These are phyloP conservation scores for Apiospora kogelbergensis DNA, from an alignment of 2,329 filamentous ascomycete species.

Conservation along the genomic window DNA sequence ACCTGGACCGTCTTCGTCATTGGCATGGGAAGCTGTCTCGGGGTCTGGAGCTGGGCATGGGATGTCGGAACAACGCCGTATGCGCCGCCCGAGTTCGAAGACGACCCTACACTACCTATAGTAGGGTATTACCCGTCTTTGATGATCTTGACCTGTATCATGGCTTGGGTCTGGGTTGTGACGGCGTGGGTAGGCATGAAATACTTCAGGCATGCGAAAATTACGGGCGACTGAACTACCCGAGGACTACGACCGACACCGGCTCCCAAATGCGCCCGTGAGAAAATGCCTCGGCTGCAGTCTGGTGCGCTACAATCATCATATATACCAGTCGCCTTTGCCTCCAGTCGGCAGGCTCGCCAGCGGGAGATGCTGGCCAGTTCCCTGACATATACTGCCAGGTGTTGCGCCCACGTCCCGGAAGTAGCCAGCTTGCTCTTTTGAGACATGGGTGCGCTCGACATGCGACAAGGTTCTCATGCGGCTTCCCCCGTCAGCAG, in stretches of 20 bases:
- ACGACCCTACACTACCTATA: slow-evolving; percentile 92
- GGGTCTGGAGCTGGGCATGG: slow-evolving; percentile 98
- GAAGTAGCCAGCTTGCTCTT: background rate
- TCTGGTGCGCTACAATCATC: background rate
- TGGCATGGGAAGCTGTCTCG: slow-evolving; percentile 93
- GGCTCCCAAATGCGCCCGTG: background rate
- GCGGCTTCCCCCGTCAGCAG: background rate
- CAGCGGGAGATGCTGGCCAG: background rate
- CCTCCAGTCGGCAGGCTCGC: background rate
- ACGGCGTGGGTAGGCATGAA: slow-evolving; percentile 99
- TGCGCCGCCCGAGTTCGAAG: slow-evolving; percentile 90
- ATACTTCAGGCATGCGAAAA: slow-evolving; percentile 97
- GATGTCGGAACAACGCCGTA: slow-evolving; percentile 96
- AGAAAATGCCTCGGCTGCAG: background rate
- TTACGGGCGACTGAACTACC: slow-evolving; percentile 57
- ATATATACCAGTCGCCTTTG: too few relatives aligned
- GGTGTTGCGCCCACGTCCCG: background rate
- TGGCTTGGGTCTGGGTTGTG: slow-evolving; percentile 99
- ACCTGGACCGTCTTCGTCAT: slow-evolving; percentile 97
- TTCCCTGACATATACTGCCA: background rate
- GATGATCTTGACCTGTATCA: slow-evolving; percentile 88
- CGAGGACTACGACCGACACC: background rate
- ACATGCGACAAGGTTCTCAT: background rate
- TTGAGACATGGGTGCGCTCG: too few relatives aligned
- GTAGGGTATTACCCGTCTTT: slow-evolving; percentile 96